phyloP scores from a whole-genome alignment of 2,329 filamentous ascomycete genomes.

The Penicillium brevicompactum region DNA sequence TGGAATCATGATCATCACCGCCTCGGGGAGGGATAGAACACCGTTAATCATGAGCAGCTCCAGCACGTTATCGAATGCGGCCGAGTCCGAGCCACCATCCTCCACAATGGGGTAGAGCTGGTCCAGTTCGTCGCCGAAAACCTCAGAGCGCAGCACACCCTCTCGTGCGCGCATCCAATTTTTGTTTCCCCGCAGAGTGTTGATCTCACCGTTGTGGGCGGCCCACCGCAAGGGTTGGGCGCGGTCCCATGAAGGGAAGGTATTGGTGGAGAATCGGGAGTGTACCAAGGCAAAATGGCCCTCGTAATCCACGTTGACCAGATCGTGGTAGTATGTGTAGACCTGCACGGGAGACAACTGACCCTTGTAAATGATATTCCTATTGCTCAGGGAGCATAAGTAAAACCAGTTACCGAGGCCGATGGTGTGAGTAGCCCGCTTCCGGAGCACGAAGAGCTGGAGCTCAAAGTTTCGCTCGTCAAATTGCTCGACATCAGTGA shows the following conservation, averaged over 20 bases:
- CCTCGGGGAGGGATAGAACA: constrained; percentile 90
- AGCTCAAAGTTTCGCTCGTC: constrained; percentile 86
- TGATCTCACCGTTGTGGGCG: constrained; percentile 98
- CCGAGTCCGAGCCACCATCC: constrained; percentile 94
- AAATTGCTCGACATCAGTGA: constrained; percentile 76
- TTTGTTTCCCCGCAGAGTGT: constrained; percentile 95
- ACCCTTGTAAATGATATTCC: constrained; percentile 99
- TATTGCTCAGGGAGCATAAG: constrained; percentile 92
- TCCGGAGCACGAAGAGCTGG: constrained; percentile 91
- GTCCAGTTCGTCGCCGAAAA: constrained; percentile 92
- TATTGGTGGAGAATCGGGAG: constrained; percentile 97
- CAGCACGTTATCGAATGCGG: constrained; percentile 94
- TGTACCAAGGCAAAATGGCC: constrained; percentile 96
- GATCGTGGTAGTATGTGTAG: constrained; percentile 96
- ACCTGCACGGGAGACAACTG: constrained; percentile 93
- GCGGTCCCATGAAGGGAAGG: constrained; percentile 97
- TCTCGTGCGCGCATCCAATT: constrained; percentile 99
- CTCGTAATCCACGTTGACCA: constrained; percentile 96
- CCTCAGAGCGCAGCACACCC: constrained; percentile 87
- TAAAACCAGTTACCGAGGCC: constrained; percentile 99
- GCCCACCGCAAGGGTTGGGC: constrained; percentile 96
- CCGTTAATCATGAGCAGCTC: constrained; percentile 94
- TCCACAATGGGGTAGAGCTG: constrained; percentile 91
- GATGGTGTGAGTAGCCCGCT: constrained; percentile 91
- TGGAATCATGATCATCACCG: constrained; percentile 97